Evolutionary conservation across 148 eudicot species (phyloP).

Genomic region (Nepenthes mirabilis): DNA sequence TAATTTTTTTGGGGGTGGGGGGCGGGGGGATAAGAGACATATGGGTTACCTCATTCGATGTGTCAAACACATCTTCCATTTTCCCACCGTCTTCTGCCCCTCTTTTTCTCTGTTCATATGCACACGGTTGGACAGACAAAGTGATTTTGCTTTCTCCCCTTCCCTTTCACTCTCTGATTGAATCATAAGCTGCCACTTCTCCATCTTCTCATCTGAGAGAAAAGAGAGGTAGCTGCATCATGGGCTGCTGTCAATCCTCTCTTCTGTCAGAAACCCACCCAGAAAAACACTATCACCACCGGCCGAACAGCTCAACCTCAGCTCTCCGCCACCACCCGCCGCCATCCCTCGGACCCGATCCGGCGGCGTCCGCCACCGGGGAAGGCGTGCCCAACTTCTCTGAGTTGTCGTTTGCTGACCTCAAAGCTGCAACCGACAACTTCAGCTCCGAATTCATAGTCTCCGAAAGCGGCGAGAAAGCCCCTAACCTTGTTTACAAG

Average conservation of each 20-base stretch:
- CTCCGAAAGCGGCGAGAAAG: slow-evolving; percentile 70
- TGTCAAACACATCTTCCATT: not conserved
- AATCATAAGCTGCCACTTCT: not conserved
- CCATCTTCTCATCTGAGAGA: slow-evolving; percentile 10
- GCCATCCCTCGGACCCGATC: not conserved
- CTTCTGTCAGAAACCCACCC: slow-evolving; percentile 26
- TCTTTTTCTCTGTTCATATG: slow-evolving; percentile 6
- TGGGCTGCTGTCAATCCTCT: slow-evolving; percentile 58
- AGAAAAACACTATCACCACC: slow-evolving; percentile 13
- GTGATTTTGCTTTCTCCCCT: not conserved
- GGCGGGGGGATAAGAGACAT: too few relatives aligned
- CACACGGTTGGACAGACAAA: slow-evolving; percentile 17
- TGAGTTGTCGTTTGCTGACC: slow-evolving; percentile 48
- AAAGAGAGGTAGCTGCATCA: slow-evolving; percentile 10
- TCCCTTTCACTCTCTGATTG: not conserved
- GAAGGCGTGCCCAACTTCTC: slow-evolving; percentile 35
- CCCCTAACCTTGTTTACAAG: slow-evolving; percentile 65
- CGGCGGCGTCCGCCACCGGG: slow-evolving; percentile 3
- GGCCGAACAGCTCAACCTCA: slow-evolving; percentile 5
- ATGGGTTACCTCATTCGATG: too few relatives aligned
- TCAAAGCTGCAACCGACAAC: slow-evolving; percentile 60
- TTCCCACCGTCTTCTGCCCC: not conserved
- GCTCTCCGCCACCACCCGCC: slow-evolving; percentile 13
- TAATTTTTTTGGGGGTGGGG: too few relatives aligned
- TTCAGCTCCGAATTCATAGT: slow-evolving; percentile 58